These are phyloP conservation scores for Pyrus communis DNA, from an alignment of 306 rosid genomes.

Conservation along the genomic window DNA sequence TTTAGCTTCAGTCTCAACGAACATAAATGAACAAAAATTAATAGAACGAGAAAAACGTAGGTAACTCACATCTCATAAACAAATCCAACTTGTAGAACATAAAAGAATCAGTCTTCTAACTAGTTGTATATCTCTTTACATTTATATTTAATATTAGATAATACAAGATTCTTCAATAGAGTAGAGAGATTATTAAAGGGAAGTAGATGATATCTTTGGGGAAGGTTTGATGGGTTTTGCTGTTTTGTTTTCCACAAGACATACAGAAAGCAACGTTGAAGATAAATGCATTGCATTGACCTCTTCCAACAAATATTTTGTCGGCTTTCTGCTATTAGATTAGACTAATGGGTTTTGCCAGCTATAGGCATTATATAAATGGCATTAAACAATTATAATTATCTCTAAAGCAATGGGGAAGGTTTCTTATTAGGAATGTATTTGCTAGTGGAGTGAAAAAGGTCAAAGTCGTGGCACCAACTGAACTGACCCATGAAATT, in stretches of 20 bases:
- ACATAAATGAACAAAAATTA: no score
- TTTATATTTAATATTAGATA: no score
- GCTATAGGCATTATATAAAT: conserved; percentile 31
- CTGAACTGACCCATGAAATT: conserved; percentile 22
- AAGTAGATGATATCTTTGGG: conserved; percentile 21
- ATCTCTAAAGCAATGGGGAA: conserved; percentile 2
- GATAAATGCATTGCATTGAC: conserved; percentile 45
- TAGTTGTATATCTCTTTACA: no score
- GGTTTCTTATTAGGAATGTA: conserved; percentile 12
- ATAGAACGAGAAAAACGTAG: no score
- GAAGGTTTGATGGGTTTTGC: conserved; percentile 12
- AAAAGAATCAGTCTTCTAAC: no score
- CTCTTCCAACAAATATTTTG: conserved; percentile 27
- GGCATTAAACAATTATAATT: conserved; percentile 3
- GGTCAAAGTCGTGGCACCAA: conserved; percentile 22
- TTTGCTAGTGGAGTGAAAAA: conserved; percentile 28
- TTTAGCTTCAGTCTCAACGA: no score
- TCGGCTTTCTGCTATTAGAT: conserved; percentile 20
- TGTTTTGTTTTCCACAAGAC: conserved; percentile 14
- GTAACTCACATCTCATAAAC: no score
- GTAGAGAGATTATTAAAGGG: conserved; percentile 4
- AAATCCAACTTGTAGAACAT: no score
- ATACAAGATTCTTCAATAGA: neutral
- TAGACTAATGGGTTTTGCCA: conserved; percentile 28
- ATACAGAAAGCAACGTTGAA: conserved; percentile 6